Evolutionary conservation across 805 yeast genomes (phyloP), one percentile per base, ranked within the genome.

Genomic region (Dipodascus geniculatus): DNA sequence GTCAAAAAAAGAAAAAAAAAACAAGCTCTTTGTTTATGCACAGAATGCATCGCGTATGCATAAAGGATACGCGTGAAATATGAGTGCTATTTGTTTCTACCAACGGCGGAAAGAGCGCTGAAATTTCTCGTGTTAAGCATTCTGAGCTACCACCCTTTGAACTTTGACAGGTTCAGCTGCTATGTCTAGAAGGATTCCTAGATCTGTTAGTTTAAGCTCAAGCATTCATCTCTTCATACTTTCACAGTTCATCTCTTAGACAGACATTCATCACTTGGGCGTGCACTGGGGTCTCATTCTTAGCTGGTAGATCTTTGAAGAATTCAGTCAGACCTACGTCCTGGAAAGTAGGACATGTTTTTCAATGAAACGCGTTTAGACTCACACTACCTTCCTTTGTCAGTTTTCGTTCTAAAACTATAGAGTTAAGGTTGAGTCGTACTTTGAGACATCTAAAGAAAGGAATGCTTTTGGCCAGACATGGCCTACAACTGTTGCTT

Each of bases 381-480:
- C 44, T 38, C 44, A 38, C 20, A 38, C 44, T 38, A n/a, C 20
- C 20, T 14, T 38, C 44, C 44, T 17, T 38, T 38, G 44, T 38
- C 20, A 38, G 20, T n/a, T 38, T 38, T 28, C 33, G 11, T 38
- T 38, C 44, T 14, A n/a, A 4, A n/a, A 38, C 20, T 38, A n/a
- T 38, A n/a, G 20, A 38, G 44, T 38, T 38, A 38, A 38, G 44
- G 44, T 38, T 38, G 44, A 38, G 44, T 38, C 44, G 44, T 38
- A 38, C 17, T n/a, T 17, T 38, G 44, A 38, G 44, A 17, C 44
- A 14, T n/a, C 14, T 4, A 4, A 38, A 38, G 20, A n/a, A 38
- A n/a, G 44, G 35, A 28, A 28, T 28, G 35, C 35, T 28, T 14
- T 8, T 14, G 35, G 35, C 8, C 35, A 28, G 8, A 28, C 33